These are phyloP conservation scores for Gryganskiella cystojenkinii DNA, from an alignment of 192 early-diverging fungal species.

Conservation along the genomic window DNA sequence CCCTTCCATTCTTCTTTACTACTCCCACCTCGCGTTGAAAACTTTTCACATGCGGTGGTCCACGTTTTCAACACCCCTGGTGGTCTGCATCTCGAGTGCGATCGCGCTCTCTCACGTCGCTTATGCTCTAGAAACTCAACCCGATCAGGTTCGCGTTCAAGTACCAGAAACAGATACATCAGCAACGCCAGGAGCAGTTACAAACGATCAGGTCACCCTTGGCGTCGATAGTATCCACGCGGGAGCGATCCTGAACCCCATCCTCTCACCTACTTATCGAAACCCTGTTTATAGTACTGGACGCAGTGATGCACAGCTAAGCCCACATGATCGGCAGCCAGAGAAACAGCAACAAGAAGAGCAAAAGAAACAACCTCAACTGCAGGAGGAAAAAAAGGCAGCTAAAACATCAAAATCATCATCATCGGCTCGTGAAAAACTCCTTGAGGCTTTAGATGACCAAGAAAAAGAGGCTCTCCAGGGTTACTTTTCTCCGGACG, in stretches of 20 bases:
- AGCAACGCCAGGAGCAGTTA: too few relatives aligned
- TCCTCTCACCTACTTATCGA: background rate
- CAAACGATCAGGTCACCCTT: background rate
- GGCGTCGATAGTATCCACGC: background rate
- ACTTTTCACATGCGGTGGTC: conserved; percentile 4
- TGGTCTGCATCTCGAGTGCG: conserved; percentile 10
- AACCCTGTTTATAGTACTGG: background rate
- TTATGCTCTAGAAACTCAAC: background rate
- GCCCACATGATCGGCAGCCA: background rate
- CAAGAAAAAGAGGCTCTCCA: background rate
- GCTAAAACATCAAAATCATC: too few relatives aligned
- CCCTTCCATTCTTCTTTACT: background rate
- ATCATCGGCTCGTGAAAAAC: too few relatives aligned
- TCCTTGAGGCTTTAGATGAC: too few relatives aligned
- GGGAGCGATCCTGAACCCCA: background rate
- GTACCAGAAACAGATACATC: too few relatives aligned
- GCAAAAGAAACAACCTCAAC: background rate
- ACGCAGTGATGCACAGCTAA: background rate
- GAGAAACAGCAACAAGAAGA: background rate
- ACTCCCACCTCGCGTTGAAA: background rate
- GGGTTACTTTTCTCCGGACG: background rate
- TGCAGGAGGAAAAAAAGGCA: background rate
- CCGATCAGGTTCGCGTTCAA: background rate
- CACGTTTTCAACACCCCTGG: conserved; percentile 3
- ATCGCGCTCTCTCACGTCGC: conserved; percentile 1